Evolutionary conservation across 116 monocot genomes (phyloP).

Genomic region (Trichopus zeylanicus): DNA sequence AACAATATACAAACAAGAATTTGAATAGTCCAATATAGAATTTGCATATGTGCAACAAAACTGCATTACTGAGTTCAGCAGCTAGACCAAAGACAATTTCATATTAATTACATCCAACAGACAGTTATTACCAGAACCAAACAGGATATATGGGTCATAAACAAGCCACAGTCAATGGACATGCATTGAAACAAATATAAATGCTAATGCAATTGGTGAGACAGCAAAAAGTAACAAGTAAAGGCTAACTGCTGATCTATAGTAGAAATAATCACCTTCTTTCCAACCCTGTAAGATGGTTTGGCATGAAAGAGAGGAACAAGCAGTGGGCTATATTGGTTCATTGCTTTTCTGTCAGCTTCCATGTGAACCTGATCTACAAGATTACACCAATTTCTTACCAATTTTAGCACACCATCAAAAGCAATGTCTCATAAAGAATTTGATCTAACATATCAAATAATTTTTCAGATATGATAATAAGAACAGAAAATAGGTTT

Average conservation of each 20-base stretch:
- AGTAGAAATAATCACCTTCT: constrained; percentile 50
- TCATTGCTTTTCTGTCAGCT: constrained; percentile 68
- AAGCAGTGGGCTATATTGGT: constrained; percentile 31
- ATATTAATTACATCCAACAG: no score
- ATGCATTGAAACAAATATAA: no score
- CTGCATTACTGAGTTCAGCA: no score
- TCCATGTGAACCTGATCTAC: constrained; percentile 93
- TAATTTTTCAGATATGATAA: neutral
- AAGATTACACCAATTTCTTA: constrained; percentile 25
- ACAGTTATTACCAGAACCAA: no score
- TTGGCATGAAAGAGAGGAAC: constrained; percentile 59
- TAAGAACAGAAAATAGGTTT: neutral
- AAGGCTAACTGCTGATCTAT: neutral
- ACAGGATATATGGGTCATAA: no score
- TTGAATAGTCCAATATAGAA: no score
- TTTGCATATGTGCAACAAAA: no score
- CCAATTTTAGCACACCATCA: neutral
- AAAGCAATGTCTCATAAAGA: neutral
- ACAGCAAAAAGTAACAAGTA: neutral
- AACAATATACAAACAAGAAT: no score
- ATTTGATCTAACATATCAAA: neutral
- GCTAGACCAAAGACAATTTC: no score
- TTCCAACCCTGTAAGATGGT: constrained; percentile 57
- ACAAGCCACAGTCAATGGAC: no score
- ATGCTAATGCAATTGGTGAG: no score